Conservation (phyloP, 208 protist species). For the Tritrichomonas foetus region DNA sequence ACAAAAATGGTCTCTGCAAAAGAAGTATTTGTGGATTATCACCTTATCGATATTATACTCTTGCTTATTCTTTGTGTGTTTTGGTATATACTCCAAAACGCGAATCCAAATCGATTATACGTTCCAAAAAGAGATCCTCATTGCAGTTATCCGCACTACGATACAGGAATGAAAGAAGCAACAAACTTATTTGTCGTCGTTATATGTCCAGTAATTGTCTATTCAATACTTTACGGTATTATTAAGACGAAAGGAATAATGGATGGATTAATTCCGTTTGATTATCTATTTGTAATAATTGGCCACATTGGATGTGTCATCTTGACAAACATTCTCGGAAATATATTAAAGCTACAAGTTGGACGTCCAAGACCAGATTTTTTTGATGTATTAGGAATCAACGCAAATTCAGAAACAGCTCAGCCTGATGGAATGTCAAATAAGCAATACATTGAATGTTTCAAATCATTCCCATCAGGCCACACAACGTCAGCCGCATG, state of each 20-base stretch:
- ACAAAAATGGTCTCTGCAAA: background rate
- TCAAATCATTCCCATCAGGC: constrained; percentile 27
- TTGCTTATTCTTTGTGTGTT: background rate
- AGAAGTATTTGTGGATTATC: constrained; percentile 25
- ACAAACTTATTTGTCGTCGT: background rate
- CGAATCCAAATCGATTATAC: constrained; percentile 24
- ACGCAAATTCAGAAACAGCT: background rate
- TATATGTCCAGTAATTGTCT: background rate
- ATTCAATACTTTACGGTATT: background rate
- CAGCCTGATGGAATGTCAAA: background rate
- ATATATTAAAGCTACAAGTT: constrained; percentile 31
- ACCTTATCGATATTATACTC: background rate
- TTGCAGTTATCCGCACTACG: constrained; percentile 4
- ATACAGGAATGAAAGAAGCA: background rate
- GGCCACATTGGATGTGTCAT: background rate
- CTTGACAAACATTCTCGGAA: background rate
- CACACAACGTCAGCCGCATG: background rate
- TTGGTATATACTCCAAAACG: background rate
- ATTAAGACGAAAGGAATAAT: constrained; percentile 15
- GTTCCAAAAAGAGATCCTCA: constrained; percentile 18
- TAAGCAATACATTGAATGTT: background rate
- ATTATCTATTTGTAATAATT: background rate
- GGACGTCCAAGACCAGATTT: constrained; percentile 37
- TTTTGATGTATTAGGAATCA: background rate
- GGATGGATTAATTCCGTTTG: background rate